phyloP scores from a whole-genome alignment of 2,329 filamentous ascomycete species.

The Colletotrichum brevisporum region DNA sequence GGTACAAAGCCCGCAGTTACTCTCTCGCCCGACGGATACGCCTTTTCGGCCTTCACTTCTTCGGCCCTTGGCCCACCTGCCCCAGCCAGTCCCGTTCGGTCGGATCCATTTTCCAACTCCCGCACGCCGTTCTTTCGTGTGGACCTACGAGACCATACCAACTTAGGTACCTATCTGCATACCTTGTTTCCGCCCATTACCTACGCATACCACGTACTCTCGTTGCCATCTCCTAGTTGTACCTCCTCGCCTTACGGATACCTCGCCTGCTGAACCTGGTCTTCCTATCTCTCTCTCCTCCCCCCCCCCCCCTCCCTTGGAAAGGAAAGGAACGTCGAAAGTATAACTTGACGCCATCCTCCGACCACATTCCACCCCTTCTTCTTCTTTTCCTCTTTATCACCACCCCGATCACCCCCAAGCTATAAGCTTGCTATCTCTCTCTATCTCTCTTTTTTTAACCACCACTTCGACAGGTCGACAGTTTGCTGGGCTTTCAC shows the following conservation, averaged over 20 bases:
- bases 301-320: slow-evolving; percentile 30
- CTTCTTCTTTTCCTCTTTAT: slow-evolving; percentile 25
- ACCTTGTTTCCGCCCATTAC: not conserved
- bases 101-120: slow-evolving; percentile 34
- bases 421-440: slow-evolving; percentile 38
- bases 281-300: not conserved
- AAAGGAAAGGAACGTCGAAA: slow-evolving; percentile 24
- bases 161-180: not conserved
- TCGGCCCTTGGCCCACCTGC: slow-evolving; percentile 29
- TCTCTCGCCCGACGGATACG: slow-evolving; percentile 16
- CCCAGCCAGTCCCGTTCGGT: slow-evolving; percentile 34
- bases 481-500: slow-evolving; percentile 30
- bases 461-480: slow-evolving; percentile 8
- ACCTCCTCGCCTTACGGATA: slow-evolving; percentile 10
- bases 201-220: too few relatives aligned
- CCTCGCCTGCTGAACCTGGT: slow-evolving; percentile 4
- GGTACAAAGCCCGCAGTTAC: slow-evolving; percentile 6
- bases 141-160: not conserved
- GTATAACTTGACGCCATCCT: slow-evolving; percentile 39
- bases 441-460: slow-evolving; percentile 3
- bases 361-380: slow-evolving; percentile 5
- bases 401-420: slow-evolving; percentile 36
- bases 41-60: slow-evolving; percentile 39
- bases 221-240: too few relatives aligned
- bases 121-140: slow-evolving; percentile 12